phyloP scores from a whole-genome alignment of 164 flowering plant genomes.

The Vitis amurensis region DNA sequence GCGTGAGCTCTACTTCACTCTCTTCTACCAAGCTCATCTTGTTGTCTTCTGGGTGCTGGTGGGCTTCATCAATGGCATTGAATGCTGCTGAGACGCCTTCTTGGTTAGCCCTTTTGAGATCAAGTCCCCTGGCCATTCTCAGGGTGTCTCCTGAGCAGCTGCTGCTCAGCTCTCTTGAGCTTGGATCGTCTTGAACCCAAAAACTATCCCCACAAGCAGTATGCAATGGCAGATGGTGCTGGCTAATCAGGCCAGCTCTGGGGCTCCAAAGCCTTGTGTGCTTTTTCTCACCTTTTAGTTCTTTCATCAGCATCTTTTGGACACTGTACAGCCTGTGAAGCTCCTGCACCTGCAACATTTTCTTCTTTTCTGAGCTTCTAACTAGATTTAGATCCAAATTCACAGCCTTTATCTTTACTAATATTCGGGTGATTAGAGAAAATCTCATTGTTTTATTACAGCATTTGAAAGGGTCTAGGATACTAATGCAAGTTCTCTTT shows the following conservation, averaged over 20 bases:
- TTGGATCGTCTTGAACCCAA: constrained; percentile 24
- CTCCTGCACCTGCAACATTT: constrained; percentile 57
- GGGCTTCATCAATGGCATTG: constrained; percentile 18
- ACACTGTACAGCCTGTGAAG: constrained; percentile 67
- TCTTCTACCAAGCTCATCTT: constrained; percentile 24
- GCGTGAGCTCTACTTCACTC: constrained; percentile 56
- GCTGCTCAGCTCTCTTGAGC: constrained; percentile 32
- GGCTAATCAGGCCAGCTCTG: constrained; percentile 9
- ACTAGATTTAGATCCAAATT: background rate
- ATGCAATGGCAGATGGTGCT: constrained; percentile 11
- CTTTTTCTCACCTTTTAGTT: constrained; percentile 31
- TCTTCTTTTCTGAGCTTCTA: background rate
- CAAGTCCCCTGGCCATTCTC: constrained; percentile 35
- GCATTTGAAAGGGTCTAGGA: too few relatives aligned
- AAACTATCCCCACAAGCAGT: constrained; percentile 13
- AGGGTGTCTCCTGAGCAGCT: constrained; percentile 39
- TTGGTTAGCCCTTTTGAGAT: constrained; percentile 46
- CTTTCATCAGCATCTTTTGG: constrained; percentile 64
- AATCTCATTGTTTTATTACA: too few relatives aligned
- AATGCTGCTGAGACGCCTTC: constrained; percentile 22
- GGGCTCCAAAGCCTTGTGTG: constrained; percentile 23
- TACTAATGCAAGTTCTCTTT: too few relatives aligned
- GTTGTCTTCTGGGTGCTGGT: constrained; percentile 13
- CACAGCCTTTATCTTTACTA: background rate
- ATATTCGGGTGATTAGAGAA: background rate